phyloP scores from a whole-genome alignment of 2,329 filamentous ascomycete species.

The Pochonia chlamydosporia region DNA sequence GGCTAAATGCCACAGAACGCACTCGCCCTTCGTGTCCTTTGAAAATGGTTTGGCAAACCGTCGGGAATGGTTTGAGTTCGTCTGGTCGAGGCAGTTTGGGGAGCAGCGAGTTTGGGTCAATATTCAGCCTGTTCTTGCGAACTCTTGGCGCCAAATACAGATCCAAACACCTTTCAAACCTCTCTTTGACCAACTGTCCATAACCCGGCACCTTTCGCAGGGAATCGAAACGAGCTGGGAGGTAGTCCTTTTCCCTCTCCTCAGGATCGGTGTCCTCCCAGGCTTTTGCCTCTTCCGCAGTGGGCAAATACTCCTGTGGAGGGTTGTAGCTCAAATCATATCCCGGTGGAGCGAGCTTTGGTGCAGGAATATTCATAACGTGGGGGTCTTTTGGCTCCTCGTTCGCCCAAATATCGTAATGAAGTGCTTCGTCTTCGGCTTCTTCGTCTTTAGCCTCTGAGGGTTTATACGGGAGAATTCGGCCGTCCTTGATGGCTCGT shows the following conservation, averaged over 20 bases:
- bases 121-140: conserved; percentile 89
- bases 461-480: conserved; percentile 85
- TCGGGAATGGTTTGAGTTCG: conserved; percentile 92
- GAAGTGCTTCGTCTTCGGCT: conserved; percentile 63
- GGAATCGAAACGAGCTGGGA: conserved; percentile 76
- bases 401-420: conserved; percentile 93
- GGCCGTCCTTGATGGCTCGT: conserved; percentile 87
- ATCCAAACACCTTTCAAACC: conserved; percentile 92
- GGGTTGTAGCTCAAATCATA: conserved; percentile 97
- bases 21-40: conserved; percentile 84
- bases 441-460: conserved; percentile 61
- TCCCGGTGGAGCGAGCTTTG: conserved; percentile 86
- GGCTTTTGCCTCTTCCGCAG: conserved; percentile 71
- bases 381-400: conserved; percentile 78
- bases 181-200: conserved; percentile 84
- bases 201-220: conserved; percentile 91
- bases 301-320: conserved; percentile 87
- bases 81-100: conserved; percentile 91
- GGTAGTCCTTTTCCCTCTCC: conserved; percentile 82
- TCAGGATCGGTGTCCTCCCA: conserved; percentile 88
- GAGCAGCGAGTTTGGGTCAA: conserved; percentile 86
- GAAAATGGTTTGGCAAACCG: conserved; percentile 81
- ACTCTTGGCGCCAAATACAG: conserved; percentile 91
- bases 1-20: conserved; percentile 77
- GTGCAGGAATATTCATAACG: conserved; percentile 90